These are phyloP conservation scores for Rubia peregrina DNA, from an alignment of 305 asterid species.

Conservation along the genomic window DNA sequence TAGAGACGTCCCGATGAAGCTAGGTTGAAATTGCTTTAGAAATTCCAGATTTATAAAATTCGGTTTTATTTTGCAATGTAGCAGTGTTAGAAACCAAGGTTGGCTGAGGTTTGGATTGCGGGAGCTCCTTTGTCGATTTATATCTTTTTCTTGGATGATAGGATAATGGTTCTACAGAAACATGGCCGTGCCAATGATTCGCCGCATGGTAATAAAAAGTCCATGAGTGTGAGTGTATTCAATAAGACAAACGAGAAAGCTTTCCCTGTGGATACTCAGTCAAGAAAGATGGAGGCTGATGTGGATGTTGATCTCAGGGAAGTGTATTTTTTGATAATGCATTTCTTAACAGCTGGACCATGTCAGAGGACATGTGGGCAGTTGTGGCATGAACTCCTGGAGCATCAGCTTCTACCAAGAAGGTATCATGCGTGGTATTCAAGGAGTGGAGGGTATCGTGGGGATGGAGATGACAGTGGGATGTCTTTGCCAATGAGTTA, in stretches of 20 bases:
- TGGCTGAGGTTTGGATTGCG: background rate
- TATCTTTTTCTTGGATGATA: constrained; percentile 22
- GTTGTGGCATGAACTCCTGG: constrained; percentile 63
- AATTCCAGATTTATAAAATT: background rate
- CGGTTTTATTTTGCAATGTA: background rate
- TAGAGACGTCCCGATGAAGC: background rate
- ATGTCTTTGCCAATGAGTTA: constrained; percentile 65
- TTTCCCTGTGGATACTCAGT: constrained; percentile 43
- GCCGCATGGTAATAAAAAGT: constrained; percentile 51
- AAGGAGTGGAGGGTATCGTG: constrained; percentile 39
- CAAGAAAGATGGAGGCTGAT: constrained; percentile 46
- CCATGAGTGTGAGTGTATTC: constrained; percentile 43
- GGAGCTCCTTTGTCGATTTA: background rate
- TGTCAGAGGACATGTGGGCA: constrained; percentile 61
- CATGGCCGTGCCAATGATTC: constrained; percentile 46
- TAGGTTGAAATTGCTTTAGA: background rate
- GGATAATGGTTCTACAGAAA: constrained; percentile 91
- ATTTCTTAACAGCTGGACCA: constrained; percentile 94
- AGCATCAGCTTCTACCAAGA: constrained; percentile 84
- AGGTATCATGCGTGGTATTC: constrained; percentile 92
- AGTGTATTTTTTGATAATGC: constrained; percentile 83
- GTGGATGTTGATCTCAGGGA: constrained; percentile 72
- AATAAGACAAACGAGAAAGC: constrained; percentile 59
- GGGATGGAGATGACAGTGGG: constrained; percentile 41
- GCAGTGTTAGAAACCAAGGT: background rate